A percentile compares a stretch with the other conserved stretches of the same genome.
These are phyloP conservation scores for Oryza coarctata DNA, from an alignment of 176 grass and related monocot species.

Conservation along the genomic window DNA sequence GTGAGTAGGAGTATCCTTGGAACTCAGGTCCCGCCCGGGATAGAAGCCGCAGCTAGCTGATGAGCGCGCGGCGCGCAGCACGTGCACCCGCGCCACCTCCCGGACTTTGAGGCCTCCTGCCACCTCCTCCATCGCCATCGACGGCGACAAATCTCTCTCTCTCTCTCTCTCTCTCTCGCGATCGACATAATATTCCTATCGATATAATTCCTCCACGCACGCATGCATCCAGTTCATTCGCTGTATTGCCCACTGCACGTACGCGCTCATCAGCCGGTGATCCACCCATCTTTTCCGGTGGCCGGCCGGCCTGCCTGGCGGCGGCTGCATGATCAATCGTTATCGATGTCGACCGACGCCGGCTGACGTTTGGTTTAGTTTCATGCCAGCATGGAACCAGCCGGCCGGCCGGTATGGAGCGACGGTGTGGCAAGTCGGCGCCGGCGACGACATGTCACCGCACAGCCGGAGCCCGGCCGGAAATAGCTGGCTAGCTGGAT, in stretches of 20 bases:
- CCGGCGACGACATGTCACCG: background rate
- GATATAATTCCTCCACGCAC: background rate
- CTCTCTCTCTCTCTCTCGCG: background rate
- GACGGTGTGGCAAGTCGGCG: slow-evolving; percentile 4
- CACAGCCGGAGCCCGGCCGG: no score
- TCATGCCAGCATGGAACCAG: background rate
- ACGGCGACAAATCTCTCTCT: slow-evolving; percentile 24
- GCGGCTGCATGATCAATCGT: background rate
- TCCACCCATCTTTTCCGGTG: slow-evolving; percentile 36
- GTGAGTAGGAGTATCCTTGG: background rate
- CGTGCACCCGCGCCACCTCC: slow-evolving; percentile 21
- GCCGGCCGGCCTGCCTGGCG: slow-evolving; percentile 35
- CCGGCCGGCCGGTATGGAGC: slow-evolving; percentile 26
- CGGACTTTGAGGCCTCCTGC: slow-evolving; percentile 29
- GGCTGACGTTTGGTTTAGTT: no score
- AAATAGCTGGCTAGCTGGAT: background rate
- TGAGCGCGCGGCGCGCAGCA: slow-evolving; percentile 36
- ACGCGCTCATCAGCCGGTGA: background rate
- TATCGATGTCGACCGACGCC: background rate
- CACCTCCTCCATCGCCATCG: background rate
- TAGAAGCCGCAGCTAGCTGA: slow-evolving; percentile 23
- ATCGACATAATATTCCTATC: background rate
- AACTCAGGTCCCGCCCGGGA: slow-evolving; percentile 6
- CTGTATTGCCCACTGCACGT: background rate
- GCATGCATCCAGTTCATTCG: background rate